Evolutionary conservation across 2,329 filamentous ascomycete genomes (phyloP).

Genomic region (Cladosporium velox): DNA sequence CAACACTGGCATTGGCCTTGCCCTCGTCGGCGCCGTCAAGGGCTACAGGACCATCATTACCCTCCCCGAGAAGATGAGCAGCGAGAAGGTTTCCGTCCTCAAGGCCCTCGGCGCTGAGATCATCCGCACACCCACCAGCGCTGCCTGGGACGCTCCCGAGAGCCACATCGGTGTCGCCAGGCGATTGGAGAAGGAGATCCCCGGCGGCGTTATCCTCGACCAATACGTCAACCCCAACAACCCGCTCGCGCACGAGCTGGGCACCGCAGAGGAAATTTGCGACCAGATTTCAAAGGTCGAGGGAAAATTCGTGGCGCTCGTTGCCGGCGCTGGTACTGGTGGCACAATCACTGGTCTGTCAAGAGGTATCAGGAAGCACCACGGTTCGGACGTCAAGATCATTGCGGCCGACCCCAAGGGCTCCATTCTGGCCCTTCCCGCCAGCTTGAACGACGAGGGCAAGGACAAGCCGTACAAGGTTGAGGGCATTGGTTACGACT

Average conservation of each 20-base stretch:
- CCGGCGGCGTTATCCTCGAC: conserved; percentile 94
- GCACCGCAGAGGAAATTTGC: conserved; percentile 97
- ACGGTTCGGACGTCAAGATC: conserved; percentile 81
- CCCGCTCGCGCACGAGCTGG: conserved; percentile 87
- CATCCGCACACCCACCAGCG: conserved; percentile 94
- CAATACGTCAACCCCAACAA: conserved; percentile 94
- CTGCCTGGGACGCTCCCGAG: conserved; percentile 91
- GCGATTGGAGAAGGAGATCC: conserved; percentile 89
- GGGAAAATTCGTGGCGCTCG: conserved; percentile 77
- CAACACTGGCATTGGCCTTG: conserved; percentile 96
- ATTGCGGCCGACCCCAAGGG: conserved; percentile 91
- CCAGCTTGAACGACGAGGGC: conserved; percentile 74
- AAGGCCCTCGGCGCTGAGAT: conserved; percentile 94
- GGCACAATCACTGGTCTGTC: conserved; percentile 93
- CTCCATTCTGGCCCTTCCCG: conserved; percentile 84
- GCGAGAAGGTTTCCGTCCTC: conserved; percentile 94
- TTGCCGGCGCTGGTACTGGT: conserved; percentile 92
- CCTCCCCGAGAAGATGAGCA: conserved; percentile 98
- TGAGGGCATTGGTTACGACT: conserved; percentile 98
- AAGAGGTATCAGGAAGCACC: conserved; percentile 74
- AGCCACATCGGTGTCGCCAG: conserved; percentile 94
- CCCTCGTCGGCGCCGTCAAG: conserved; percentile 91
- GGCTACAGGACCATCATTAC: conserved; percentile 99
- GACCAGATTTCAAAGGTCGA: conserved; percentile 65
- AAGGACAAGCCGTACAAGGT: conserved; percentile 92